phyloP scores from a whole-genome alignment of 371 early-diverging fungal genomes.

The Syncephalastrum contaminatum region DNA sequence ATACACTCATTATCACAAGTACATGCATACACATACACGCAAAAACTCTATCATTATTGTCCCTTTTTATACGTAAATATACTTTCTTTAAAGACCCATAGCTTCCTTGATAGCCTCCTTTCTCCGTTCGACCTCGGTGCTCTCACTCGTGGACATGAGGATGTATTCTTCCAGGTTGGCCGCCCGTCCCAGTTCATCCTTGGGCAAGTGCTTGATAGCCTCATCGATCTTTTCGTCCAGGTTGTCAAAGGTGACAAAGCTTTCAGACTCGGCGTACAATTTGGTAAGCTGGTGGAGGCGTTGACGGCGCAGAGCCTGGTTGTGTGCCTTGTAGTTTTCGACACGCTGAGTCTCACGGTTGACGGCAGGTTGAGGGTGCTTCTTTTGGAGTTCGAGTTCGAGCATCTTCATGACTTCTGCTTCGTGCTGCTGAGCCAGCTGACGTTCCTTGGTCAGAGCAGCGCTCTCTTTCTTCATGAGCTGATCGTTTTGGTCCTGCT shows the following conservation, averaged over 20 bases:
- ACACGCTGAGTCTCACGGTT: slow-evolving; percentile 21
- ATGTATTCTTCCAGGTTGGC: slow-evolving; percentile 33
- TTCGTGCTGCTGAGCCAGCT: slow-evolving; percentile 21
- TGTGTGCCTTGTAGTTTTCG: slow-evolving; percentile 24
- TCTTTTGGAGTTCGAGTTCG: slow-evolving; percentile 14
- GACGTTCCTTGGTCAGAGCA: slow-evolving; percentile 20
- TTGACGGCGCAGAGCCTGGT: slow-evolving; percentile 16
- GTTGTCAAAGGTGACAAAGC: slow-evolving; percentile 48
- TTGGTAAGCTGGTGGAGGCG: slow-evolving; percentile 34
- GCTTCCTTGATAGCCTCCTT: slow-evolving; percentile 39
- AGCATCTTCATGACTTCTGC: slow-evolving; percentile 28
- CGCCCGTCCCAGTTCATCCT: slow-evolving; percentile 18
- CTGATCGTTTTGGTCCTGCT: slow-evolving; percentile 17
- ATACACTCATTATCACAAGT: background rate
- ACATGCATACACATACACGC: background rate
- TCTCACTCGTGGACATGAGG: slow-evolving; percentile 19
- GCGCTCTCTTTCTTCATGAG: slow-evolving; percentile 14
- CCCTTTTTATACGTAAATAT: background rate
- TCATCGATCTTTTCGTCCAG: slow-evolving; percentile 39
- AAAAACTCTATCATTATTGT: background rate
- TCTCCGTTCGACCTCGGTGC: slow-evolving; percentile 39
- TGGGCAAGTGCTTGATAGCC: slow-evolving; percentile 20
- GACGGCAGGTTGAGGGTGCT: background rate
- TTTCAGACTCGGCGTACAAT: slow-evolving; percentile 29
- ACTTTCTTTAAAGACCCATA: slow-evolving; percentile 33